These are phyloP conservation scores for Eucalyptus sideroxylon DNA, from an alignment of 345 rosid genomes.

Conservation along the genomic window DNA sequence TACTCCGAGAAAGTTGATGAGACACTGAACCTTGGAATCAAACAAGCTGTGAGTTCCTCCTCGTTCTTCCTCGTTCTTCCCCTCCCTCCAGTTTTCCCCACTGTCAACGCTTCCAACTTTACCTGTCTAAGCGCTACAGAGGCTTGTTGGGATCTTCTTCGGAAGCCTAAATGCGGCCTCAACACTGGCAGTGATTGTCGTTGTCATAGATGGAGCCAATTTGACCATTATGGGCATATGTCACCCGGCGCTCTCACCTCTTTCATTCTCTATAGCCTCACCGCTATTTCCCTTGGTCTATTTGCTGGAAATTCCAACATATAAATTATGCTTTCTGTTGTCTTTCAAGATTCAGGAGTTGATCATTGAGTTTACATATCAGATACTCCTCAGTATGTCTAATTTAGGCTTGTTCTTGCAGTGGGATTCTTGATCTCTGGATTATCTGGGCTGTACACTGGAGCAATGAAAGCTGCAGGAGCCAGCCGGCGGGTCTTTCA, in stretches of 20 bases:
- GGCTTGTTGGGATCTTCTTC: constrained; percentile 55
- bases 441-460: constrained; percentile 63
- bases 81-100: background rate
- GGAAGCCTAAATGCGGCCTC: constrained; percentile 90
- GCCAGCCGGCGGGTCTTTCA: constrained; percentile 90
- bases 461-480: constrained; percentile 95
- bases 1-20: constrained; percentile 81
- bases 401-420: constrained; percentile 10
- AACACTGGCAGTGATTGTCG: constrained; percentile 58
- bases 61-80: background rate
- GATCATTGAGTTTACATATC: background rate
- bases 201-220: constrained; percentile 77
- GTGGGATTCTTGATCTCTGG: constrained; percentile 83
- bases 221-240: constrained; percentile 76
- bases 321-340: fast-evolving
- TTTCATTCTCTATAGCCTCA: constrained; percentile 89
- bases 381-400: background rate
- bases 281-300: constrained; percentile 29
- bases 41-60: constrained; percentile 63
- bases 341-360: background rate
- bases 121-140: constrained; percentile 6
- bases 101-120: background rate
- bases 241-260: constrained; percentile 84
- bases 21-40: constrained; percentile 73
- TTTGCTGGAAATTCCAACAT: background rate